Evolutionary conservation across 2,329 filamentous ascomycete species (phyloP).

Genomic region (Penicillium oxalicum): DNA sequence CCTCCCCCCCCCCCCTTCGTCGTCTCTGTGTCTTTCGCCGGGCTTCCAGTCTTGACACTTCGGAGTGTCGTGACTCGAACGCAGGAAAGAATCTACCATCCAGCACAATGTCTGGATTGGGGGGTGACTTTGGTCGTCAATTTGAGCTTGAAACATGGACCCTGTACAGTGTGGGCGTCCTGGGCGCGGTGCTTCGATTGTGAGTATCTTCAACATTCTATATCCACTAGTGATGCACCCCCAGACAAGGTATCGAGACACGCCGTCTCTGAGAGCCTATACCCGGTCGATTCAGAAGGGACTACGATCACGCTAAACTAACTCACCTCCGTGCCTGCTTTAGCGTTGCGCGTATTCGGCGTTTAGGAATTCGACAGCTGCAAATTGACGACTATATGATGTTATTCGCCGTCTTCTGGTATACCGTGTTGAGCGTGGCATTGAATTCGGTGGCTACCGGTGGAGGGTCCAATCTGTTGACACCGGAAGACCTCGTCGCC

Average conservation of each 20-base stretch:
- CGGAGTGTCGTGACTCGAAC: slow-evolving; percentile 10
- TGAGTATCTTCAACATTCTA: slow-evolving; percentile 19
- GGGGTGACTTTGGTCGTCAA: slow-evolving; percentile 21
- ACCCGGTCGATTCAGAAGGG: too few relatives aligned
- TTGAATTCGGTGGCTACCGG: slow-evolving; percentile 51
- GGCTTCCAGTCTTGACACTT: slow-evolving; percentile 6
- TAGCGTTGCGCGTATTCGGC: slow-evolving; percentile 36
- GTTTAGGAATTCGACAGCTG: slow-evolving; percentile 45
- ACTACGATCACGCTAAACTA: too few relatives aligned
- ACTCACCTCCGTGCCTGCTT: slow-evolving; percentile 14
- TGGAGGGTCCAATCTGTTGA: slow-evolving; percentile 57
- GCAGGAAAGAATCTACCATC: slow-evolving; percentile 5
- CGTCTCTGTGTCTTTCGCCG: slow-evolving; percentile 1
- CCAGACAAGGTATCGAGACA: too few relatives aligned
- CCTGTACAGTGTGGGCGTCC: slow-evolving; percentile 36
- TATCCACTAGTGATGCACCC: too few relatives aligned
- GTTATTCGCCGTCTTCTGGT: slow-evolving; percentile 49
- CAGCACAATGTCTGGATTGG: slow-evolving; percentile 26
- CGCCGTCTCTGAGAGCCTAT: too few relatives aligned
- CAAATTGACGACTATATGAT: slow-evolving; percentile 54
- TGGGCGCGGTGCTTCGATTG: slow-evolving; percentile 35
- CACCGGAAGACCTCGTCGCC: slow-evolving; percentile 39
- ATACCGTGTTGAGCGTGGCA: slow-evolving; percentile 50
- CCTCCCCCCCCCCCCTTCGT: background rate
- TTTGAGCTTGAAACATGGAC: slow-evolving; percentile 39